A percentile compares a stretch with the other conserved stretches of the same genome.
phyloP scores from a whole-genome alignment of 495 filamentous ascomycete genomes.

The Penicillium bovifimosum region DNA sequence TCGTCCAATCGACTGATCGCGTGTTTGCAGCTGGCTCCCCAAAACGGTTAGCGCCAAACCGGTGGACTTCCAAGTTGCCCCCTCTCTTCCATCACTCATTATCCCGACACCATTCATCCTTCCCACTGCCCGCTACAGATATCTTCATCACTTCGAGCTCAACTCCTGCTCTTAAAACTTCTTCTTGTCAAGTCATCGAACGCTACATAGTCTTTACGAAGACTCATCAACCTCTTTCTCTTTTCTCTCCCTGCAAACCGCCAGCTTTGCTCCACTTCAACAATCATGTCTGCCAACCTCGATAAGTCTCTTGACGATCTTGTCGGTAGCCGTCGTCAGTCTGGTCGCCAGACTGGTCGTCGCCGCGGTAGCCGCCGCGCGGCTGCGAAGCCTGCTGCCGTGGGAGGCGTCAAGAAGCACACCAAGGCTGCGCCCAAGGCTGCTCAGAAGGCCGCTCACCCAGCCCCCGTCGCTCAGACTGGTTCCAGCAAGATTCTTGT shows the following conservation, averaged over 20 bases:
- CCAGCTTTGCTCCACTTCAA: conserved; percentile 15
- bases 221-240: conserved; percentile 5
- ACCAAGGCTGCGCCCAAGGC: conserved; percentile 56
- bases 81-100: conserved; percentile 12
- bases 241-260: conserved; percentile 5
- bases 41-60: conserved; percentile 2
- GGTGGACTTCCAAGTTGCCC: neutral
- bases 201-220: conserved; percentile 12
- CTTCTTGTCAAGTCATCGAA: conserved; percentile 1
- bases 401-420: conserved; percentile 84
- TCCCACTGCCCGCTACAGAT: neutral
- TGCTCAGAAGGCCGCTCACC: conserved; percentile 58
- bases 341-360: conserved; percentile 30
- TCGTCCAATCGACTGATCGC: neutral
- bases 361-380: conserved; percentile 47
- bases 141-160: neutral
- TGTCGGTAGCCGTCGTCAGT: conserved; percentile 66
- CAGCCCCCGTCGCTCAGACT: conserved; percentile 51
- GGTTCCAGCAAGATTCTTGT: conserved; percentile 91
- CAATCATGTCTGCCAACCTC: conserved; percentile 80
- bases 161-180: neutral
- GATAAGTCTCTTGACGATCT: conserved; percentile 96
- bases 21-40: neutral
- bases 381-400: conserved; percentile 47
- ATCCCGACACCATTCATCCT: conserved; percentile 3